phyloP scores from a whole-genome alignment of 345 rosid genomes.

The Mangifera indica region DNA sequence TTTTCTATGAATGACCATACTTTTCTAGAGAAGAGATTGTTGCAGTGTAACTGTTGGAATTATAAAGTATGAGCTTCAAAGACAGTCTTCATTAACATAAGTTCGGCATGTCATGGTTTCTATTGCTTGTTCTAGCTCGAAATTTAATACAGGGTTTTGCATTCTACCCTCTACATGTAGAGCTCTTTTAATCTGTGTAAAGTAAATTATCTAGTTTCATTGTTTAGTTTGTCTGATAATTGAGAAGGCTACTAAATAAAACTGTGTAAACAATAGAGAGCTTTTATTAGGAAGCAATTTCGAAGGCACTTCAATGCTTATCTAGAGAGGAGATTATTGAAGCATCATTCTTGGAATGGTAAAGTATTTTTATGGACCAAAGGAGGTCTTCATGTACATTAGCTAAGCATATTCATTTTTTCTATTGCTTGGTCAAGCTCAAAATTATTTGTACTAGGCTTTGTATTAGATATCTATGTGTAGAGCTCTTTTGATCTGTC shows the following conservation, averaged over 20 bases:
- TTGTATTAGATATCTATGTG: not conserved
- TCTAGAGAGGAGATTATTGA: not conserved
- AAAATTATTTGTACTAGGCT: not conserved
- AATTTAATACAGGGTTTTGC: not conserved
- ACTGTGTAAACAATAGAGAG: not conserved
- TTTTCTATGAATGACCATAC: not conserved
- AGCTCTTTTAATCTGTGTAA: no score
- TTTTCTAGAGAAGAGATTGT: constrained; percentile 2
- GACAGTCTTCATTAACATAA: not conserved
- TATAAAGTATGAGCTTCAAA: not conserved
- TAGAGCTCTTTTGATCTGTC: not conserved
- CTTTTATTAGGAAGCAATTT: not conserved
- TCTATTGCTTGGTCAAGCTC: not conserved
- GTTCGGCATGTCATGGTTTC: constrained; percentile 2
- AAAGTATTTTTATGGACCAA: not conserved
- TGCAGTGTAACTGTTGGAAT: not conserved
- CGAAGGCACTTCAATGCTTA: not conserved
- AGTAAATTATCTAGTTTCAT: not conserved
- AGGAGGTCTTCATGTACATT: not conserved
- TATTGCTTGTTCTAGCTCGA: not conserved
- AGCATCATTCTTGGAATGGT: not conserved
- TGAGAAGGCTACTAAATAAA: not conserved
- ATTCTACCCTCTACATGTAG: no score
- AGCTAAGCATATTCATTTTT: not conserved
- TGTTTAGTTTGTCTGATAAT: constrained; percentile 5